These are phyloP conservation scores for Phytophthora citricola DNA, from an alignment of 352 stramenopile genomes.

Conservation along the genomic window DNA sequence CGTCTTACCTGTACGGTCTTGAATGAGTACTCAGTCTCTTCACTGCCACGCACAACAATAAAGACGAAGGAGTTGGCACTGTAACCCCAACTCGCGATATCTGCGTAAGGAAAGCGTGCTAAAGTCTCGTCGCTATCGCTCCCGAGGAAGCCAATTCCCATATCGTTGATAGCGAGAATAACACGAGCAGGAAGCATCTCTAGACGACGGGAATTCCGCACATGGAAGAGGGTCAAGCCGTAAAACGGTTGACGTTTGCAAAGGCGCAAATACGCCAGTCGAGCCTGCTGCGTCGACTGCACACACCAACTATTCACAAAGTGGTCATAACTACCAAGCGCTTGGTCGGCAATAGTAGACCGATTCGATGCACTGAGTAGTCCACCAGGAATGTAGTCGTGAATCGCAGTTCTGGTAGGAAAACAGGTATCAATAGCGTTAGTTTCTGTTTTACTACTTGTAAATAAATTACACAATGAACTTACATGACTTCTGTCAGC, in stretches of 20 bases:
- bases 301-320: conserved; percentile 40
- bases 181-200: conserved; percentile 54
- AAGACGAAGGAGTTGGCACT: conserved; percentile 85
- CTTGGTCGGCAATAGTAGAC: conserved; percentile 31
- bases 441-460: no score
- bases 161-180: conserved; percentile 69
- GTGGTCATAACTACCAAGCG: conserved; percentile 45
- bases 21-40: conserved; percentile 60
- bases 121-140: conserved; percentile 66
- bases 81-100: conserved; percentile 84
- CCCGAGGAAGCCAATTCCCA: conserved; percentile 68
- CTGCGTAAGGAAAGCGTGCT: conserved; percentile 65
- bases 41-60: conserved; percentile 41
- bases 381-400: conserved; percentile 39
- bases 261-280: conserved; percentile 63
- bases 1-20: conserved; percentile 49
- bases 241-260: conserved; percentile 72
- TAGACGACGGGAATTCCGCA: conserved; percentile 56
- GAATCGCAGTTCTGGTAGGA: conserved; percentile 26
- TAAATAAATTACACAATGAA: background rate
- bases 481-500: conserved; percentile 29
- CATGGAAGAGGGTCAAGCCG: conserved; percentile 73
- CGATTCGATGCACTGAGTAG: conserved; percentile 61
- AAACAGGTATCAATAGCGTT: conserved; percentile 2
- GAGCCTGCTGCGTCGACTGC: conserved; percentile 46